Base-by-base conservation (phyloP, 1,284 basidiomycete genomes). In the Spongispora temasekensis region DNA sequence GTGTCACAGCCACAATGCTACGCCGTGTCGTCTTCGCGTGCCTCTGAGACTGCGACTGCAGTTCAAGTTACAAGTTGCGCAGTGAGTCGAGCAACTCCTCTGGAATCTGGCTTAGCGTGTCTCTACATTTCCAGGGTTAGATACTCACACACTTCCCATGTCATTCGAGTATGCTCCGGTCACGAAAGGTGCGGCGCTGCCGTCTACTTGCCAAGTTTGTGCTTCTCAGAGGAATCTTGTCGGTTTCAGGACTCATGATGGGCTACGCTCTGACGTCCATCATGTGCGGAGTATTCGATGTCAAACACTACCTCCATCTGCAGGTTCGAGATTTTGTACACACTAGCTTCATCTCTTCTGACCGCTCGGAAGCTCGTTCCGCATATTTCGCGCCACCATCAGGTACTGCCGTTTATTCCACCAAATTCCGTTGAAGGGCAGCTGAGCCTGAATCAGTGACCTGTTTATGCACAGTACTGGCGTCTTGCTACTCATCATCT, bases 261-360 rank as follows among this genome's bases (percentile, higher is more conserved):
- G 78, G 82, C 53, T 78, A 85, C 40, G 92, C 87, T 34, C 65
- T 91, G 54, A 81, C 86, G 5, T 93, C 94, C 21, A 79, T 95
- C 56, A 69, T 86, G 5, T 86, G 83, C 40, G 90, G 92, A 1
- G 76, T 95, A 48, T 89, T 94, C 68, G 93, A 94, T 71, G 78
- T 93, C 63, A 95, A 96, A 75, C 89, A 95, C 67, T 92, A 93
- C 71, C 83, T 94, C 61, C 90, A 95, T 74, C 79, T 95, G 6
- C 93, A 94, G 76, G 89, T 86, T 61, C 61, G 77, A 62, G 2
- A 31, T 53, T 32, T 56, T 34, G 23, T 44, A 19, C 54, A 50
- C 53, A 9, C 21, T 42, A 27, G 27, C 46, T 60, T 54, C 58
- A 40, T 53, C 60, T 56, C 51, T 61, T 64, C 53, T 34, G 55